Conservation (phyloP, 2,329 filamentous ascomycete genomes). For the Beauveria rudraprayagi region DNA sequence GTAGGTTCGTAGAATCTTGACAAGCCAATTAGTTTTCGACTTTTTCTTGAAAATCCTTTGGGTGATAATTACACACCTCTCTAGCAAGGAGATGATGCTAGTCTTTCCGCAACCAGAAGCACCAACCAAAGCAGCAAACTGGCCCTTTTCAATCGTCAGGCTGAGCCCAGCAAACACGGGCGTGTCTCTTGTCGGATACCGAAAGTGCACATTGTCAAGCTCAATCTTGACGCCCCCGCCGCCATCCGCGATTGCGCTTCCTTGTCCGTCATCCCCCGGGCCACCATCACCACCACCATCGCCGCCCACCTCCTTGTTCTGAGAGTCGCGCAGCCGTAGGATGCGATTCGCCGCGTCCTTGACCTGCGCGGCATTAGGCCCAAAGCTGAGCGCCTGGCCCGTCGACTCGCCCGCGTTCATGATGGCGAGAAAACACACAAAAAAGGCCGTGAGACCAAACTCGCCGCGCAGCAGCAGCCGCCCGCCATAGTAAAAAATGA, state of each 20-base stretch:
- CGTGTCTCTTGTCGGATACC: slow-evolving; percentile 49
- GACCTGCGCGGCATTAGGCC: slow-evolving; percentile 55
- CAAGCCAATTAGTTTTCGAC: neutral
- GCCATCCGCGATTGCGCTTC: slow-evolving; percentile 28
- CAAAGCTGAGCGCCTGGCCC: slow-evolving; percentile 59
- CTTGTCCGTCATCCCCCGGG: slow-evolving; percentile 11
- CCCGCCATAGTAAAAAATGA: slow-evolving; percentile 61
- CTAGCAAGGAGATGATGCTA: slow-evolving; percentile 57
- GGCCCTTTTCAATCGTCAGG: slow-evolving; percentile 57
- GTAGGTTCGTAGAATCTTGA: slow-evolving; percentile 61
- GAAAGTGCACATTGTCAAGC: slow-evolving; percentile 49
- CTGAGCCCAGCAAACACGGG: slow-evolving; percentile 53
- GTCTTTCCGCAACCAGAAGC: slow-evolving; percentile 66
- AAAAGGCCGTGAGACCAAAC: slow-evolving; percentile 38
- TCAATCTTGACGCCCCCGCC: slow-evolving; percentile 48
- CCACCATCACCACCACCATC: slow-evolving; percentile 17
- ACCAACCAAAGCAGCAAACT: slow-evolving; percentile 64
- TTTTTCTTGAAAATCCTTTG: accelerated
- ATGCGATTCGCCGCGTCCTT: slow-evolving; percentile 53
- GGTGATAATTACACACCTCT: slow-evolving; percentile 28
- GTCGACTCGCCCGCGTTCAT: slow-evolving; percentile 60
- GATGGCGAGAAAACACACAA: slow-evolving; percentile 56
- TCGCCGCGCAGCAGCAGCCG: slow-evolving; percentile 46
- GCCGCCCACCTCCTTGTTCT: slow-evolving; percentile 25
- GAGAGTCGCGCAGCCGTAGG: slow-evolving; percentile 40